These are phyloP conservation scores for Sporobolomyces roseus DNA, from an alignment of 768 basidiomycete species.

Conservation along the genomic window DNA sequence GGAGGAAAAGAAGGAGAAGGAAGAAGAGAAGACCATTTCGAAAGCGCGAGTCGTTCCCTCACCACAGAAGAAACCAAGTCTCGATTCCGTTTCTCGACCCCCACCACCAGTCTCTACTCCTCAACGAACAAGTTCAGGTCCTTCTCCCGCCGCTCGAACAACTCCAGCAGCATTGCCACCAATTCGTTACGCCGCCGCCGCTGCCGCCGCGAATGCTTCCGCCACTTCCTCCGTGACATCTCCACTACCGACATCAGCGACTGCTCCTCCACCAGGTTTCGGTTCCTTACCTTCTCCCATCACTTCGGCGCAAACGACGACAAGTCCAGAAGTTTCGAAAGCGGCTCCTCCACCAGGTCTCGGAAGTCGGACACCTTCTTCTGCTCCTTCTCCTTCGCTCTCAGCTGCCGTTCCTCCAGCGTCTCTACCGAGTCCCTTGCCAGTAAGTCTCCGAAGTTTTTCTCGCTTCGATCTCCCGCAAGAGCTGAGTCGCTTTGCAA, in stretches of 20 bases:
- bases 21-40: conserved; percentile 8
- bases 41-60: conserved; percentile 9
- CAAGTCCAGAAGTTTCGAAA: conserved; percentile 10
- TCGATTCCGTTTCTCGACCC: conserved; percentile 21
- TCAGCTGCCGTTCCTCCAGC: conserved; percentile 18
- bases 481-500: background rate
- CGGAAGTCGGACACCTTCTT: conserved; percentile 11
- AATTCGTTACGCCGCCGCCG: conserved; percentile 86
- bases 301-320: no score
- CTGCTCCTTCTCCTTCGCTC: conserved; percentile 28
- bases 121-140: conserved; percentile 21
- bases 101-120: conserved; percentile 32
- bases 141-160: conserved; percentile 25
- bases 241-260: conserved; percentile 48
- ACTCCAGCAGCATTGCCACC: conserved; percentile 58
- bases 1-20: conserved; percentile 1
- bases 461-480: no score
- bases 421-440: background rate
- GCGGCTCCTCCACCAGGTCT: conserved; percentile 17
- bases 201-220: conserved; percentile 57
- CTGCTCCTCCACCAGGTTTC: conserved; percentile 51
- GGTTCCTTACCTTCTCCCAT: conserved; percentile 48
- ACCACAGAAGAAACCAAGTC: conserved; percentile 30
- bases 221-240: conserved; percentile 13
- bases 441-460: no score